Conservation (phyloP, 306 rosid genomes). For the Cucurbita moschata region DNA sequence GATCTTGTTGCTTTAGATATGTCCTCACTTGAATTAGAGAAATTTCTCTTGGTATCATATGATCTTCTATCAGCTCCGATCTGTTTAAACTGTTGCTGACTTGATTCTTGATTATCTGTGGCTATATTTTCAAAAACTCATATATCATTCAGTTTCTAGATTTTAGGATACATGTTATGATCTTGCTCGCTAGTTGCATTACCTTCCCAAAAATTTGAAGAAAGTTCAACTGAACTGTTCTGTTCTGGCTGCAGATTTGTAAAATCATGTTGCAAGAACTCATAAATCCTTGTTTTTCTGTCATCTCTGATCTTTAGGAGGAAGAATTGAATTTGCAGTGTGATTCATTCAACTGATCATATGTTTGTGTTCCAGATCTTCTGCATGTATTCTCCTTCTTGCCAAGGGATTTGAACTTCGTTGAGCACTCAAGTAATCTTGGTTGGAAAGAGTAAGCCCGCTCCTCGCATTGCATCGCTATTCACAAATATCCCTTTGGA, state of each 20-base stretch:
- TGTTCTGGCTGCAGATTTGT: neutral
- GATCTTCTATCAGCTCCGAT: neutral
- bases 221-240: neutral
- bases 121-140: neutral
- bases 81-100: neutral
- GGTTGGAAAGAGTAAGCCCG: slow-evolving; percentile 93
- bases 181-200: neutral
- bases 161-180: neutral
- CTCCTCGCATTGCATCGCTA: neutral
- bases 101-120: neutral
- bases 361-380: slow-evolving; percentile 37
- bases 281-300: neutral
- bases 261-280: neutral
- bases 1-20: neutral
- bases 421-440: slow-evolving; percentile 73
- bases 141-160: neutral
- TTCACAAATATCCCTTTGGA: slow-evolving; percentile 2
- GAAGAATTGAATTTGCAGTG: neutral
- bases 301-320: neutral
- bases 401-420: slow-evolving; percentile 75
- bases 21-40: neutral
- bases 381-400: slow-evolving; percentile 73
- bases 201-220: neutral
- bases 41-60: neutral
- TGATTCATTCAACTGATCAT: neutral